These are phyloP conservation scores for Talaromyces sp. DNA, from an alignment of 2,329 filamentous ascomycete genomes.

Conservation along the genomic window DNA sequence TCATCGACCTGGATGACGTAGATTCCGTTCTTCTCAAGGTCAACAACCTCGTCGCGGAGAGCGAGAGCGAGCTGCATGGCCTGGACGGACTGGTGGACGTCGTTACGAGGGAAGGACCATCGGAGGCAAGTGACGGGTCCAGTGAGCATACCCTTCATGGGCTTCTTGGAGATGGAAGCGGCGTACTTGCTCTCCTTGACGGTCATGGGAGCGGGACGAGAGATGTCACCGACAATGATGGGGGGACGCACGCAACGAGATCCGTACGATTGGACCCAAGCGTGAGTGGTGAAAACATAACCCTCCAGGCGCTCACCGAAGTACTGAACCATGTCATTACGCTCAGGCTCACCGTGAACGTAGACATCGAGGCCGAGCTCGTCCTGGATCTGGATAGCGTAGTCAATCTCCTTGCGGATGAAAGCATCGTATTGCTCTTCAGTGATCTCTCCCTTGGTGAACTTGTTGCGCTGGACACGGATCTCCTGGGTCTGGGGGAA, in stretches of 20 bases:
- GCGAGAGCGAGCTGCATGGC: constrained; percentile 97
- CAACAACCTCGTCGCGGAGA: constrained; percentile 95
- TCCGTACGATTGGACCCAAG: constrained; percentile 97
- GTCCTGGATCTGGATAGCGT: constrained; percentile 94
- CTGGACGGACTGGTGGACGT: constrained; percentile 98
- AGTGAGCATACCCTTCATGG: constrained; percentile 99
- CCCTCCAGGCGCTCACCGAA: constrained; percentile 94
- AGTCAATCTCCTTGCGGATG: constrained; percentile 97
- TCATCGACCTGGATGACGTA: constrained; percentile 99
- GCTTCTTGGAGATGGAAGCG: constrained; percentile 91
- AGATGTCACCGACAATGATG: constrained; percentile 98
- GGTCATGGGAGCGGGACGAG: constrained; percentile 93
- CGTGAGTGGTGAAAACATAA: constrained; percentile 98
- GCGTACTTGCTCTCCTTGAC: constrained; percentile 99
- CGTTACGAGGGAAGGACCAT: constrained; percentile 99
- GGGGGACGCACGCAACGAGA: constrained; percentile 97
- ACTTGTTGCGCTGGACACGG: constrained; percentile 92
- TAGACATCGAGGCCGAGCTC: constrained; percentile 96
- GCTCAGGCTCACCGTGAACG: constrained; percentile 98
- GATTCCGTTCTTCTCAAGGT: constrained; percentile 94
- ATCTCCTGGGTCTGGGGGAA: constrained; percentile 99
- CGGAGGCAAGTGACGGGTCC: constrained; percentile 97
- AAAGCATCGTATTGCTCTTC: constrained; percentile 93
- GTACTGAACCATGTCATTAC: constrained; percentile 99
- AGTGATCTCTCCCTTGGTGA: constrained; percentile 97